These are phyloP conservation scores for Aspergillus leporis DNA, from an alignment of 495 filamentous ascomycete genomes.

Conservation along the genomic window DNA sequence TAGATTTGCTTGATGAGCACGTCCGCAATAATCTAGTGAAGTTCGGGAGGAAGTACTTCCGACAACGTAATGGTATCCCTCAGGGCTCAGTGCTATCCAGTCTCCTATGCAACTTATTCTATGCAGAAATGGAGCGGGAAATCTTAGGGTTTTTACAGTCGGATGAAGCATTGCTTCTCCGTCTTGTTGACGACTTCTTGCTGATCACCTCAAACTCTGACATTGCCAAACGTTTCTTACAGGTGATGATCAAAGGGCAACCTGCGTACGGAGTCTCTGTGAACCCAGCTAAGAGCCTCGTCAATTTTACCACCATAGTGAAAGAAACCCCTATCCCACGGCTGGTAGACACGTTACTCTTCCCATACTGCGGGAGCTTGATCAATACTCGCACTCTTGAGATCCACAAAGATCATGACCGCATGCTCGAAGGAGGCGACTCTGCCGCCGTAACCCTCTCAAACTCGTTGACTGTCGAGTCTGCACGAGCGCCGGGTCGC, in stretches of 20 bases:
- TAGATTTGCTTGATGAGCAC: conserved; percentile 73
- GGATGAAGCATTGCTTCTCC: conserved; percentile 65
- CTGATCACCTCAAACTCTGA: conserved; percentile 70
- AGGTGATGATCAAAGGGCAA: conserved; percentile 75
- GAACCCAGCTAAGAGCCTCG: conserved; percentile 76
- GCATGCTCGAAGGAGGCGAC: conserved; percentile 47
- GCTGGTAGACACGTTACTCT: conserved; percentile 48
- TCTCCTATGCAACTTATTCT: conserved; percentile 91
- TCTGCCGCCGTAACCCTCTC: conserved; percentile 35
- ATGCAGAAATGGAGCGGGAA: conserved; percentile 76
- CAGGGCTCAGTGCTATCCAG: conserved; percentile 89
- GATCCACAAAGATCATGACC: conserved; percentile 61
- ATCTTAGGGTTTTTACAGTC: conserved; percentile 64
- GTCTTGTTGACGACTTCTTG: conserved; percentile 90
- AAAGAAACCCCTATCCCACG: conserved; percentile 54
- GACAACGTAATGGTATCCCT: conserved; percentile 86
- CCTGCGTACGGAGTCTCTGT: conserved; percentile 78
- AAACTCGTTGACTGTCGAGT: conserved; percentile 78
- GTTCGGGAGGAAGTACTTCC: conserved; percentile 85
- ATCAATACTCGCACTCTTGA: conserved; percentile 79
- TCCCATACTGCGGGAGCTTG: conserved; percentile 84
- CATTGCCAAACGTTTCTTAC: conserved; percentile 69
- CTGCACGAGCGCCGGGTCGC: conserved; percentile 63
- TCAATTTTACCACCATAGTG: conserved; percentile 74
- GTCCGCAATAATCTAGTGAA: conserved; percentile 81